Conservation (phyloP, 805 yeast genomes). For the Cephaloascus fragrans region DNA sequence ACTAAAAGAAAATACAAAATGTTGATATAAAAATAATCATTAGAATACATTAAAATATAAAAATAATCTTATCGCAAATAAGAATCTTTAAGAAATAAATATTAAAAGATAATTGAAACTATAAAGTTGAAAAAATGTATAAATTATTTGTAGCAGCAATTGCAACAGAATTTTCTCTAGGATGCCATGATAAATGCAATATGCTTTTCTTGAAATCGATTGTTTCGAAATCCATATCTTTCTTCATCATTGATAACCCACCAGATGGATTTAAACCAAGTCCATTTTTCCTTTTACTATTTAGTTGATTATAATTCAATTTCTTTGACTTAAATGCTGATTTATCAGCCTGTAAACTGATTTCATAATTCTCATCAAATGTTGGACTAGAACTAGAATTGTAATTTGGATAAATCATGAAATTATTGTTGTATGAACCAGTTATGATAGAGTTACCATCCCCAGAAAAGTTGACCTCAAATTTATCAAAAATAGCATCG, state of each 20-base stretch:
- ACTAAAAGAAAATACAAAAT: too few species aligned
- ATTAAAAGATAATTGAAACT: too few species aligned
- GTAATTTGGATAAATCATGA: slow-evolving; percentile 62
- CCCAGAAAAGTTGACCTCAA: slow-evolving; percentile 92
- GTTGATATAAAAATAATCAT: too few species aligned
- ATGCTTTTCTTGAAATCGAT: slow-evolving; percentile 93
- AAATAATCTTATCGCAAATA: too few species aligned
- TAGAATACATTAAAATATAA: too few species aligned
- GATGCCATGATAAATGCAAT: slow-evolving; percentile 97
- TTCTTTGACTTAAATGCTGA: slow-evolving; percentile 85
- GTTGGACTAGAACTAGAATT: too few species aligned
- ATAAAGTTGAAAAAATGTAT: slow-evolving; percentile 72
- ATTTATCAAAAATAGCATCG: slow-evolving; percentile 97
- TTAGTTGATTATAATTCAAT: slow-evolving; percentile 29
- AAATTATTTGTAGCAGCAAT: slow-evolving; percentile 96
- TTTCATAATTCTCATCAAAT: slow-evolving; percentile 46
- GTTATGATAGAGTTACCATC: slow-evolving; percentile 91
- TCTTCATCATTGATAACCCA: slow-evolving; percentile 31
- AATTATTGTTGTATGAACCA: slow-evolving; percentile 94
- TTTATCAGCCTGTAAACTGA: slow-evolving; percentile 94
- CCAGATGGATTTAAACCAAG: not conserved
- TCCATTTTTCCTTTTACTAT: slow-evolving; percentile 22
- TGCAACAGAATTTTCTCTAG: slow-evolving; percentile 91
- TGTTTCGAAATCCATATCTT: slow-evolving; percentile 62
- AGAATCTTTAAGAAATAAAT: too few species aligned